These are phyloP conservation scores for Dionaea muscipula DNA, from an alignment of 179 eudicot genomes.

Conservation along the genomic window DNA sequence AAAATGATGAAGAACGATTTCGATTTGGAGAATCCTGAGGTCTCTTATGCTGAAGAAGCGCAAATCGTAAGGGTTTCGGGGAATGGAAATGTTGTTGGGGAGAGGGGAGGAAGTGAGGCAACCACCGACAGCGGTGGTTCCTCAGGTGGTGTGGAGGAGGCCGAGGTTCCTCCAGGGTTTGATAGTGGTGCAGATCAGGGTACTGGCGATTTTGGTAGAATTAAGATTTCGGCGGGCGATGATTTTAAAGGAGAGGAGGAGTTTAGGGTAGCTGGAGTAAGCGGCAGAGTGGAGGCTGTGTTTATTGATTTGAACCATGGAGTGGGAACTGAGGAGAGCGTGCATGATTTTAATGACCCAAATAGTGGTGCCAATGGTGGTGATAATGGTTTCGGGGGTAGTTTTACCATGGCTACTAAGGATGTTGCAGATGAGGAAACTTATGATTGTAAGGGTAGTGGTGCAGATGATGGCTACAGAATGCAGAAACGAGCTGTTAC, in stretches of 20 bases:
- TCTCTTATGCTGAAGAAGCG: conserved; percentile 5
- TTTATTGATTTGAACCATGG: conserved; percentile 17
- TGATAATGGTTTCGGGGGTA: conserved; percentile 5
- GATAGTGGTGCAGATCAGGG: background rate
- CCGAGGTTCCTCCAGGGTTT: background rate
- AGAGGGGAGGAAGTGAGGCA: conserved; percentile 3
- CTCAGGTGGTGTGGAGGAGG: too few species aligned
- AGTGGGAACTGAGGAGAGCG: background rate
- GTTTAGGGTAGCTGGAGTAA: conserved; percentile 10
- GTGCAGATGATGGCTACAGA: conserved; percentile 10
- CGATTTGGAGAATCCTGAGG: conserved; percentile 17
- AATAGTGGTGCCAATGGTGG: background rate
- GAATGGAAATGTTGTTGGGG: conserved; percentile 8
- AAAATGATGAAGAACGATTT: conserved; percentile 11
- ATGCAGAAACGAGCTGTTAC: conserved; percentile 10
- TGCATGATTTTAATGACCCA: background rate
- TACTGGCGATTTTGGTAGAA: background rate
- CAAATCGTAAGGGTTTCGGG: conserved; percentile 17
- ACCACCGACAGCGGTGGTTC: too few species aligned
- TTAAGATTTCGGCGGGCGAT: conserved; percentile 15
- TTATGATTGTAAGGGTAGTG: conserved; percentile 6
- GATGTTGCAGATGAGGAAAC: conserved; percentile 1
- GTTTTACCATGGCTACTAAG: conserved; percentile 7
- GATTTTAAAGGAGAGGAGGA: conserved; percentile 6
- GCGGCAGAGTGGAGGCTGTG: conserved; percentile 17